Base-by-base conservation (phyloP, 257 asterid genomes). In the Gentiana dahurica region DNA sequence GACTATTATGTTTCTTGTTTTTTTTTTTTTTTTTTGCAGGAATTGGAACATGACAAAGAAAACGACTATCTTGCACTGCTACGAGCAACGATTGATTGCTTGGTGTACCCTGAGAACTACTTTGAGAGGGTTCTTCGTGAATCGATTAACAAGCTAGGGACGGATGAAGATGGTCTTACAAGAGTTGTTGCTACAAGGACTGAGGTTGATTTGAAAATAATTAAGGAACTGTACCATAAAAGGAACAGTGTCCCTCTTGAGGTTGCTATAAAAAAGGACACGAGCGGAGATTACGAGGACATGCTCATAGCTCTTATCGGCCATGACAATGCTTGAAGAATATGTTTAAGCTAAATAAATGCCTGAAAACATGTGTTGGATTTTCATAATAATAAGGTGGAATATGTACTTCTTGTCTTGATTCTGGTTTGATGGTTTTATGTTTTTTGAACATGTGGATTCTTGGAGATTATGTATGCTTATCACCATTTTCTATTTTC, bases 161-260 rank as follows among this genome's bases (percentile, higher is more conserved):
- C 96, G 6, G 91, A 90, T 32, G 97, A 90, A 67, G 79, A 80
- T 36, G 84, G 82, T 34, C 86, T 87, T 11, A 78, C 86, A 1
- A 76, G 97, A 72, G 81, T 80, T 15, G 76, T 90, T 0, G 81
- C 82, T 51, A 84, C 96, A 2, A 76, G 95, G 77, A 95, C 96
- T 1, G 97, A 90, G 76, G 71, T 82, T 8, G 95, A 90, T 73
- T 39, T 90, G 91, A 72, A 77, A 73, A 51, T 51, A 11, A 74
- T 90, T 12, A 81, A 79, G 53, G 85, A 71, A 0, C 78, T 70
- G 67, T 90, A 80, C 68, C 80, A 78, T 61, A 84, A 67, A 59
- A 75, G 95, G 79, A 83, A 76, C 77, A 90, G 95, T 3, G 78
- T 90, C 58, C 78, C 84, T 5, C 82, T 90, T 9, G 87, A 77